Percentiles rank a stretch among this genome's conserved stretches.
Conservation (phyloP, 2,329 filamentous ascomycete genomes). For the Cordyceps fumosorosea region DNA sequence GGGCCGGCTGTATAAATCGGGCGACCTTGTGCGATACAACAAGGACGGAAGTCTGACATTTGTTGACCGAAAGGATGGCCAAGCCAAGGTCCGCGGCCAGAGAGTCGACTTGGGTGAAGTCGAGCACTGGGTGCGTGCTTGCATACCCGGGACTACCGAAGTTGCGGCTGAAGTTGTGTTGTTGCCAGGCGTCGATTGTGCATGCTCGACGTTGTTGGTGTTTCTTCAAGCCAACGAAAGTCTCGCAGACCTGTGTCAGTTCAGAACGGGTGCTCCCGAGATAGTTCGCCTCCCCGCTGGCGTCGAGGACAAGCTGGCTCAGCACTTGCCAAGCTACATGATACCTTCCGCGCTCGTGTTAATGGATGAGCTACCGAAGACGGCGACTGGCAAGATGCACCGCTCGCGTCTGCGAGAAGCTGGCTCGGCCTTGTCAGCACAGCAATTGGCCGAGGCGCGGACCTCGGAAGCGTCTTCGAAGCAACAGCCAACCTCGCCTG, state of each 20-base stretch:
- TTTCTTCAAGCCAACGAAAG: neutral
- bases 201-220: neutral
- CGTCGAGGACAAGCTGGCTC: neutral
- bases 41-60: neutral
- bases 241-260: neutral
- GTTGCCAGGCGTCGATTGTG: neutral
- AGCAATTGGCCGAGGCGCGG: too few relatives aligned
- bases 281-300: too few relatives aligned
- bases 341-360: neutral
- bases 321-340: neutral
- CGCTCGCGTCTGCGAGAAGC: neutral
- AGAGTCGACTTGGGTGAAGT: neutral
- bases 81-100: neutral
- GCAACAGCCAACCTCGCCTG: neutral
- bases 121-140: neutral
- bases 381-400: neutral
- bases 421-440: neutral
- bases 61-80: neutral
- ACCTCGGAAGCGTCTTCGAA: too few relatives aligned
- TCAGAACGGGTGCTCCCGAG: too few relatives aligned
- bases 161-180: neutral
- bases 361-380: neutral
- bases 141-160: neutral
- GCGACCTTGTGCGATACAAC: conserved; percentile 10
- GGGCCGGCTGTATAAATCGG: conserved; percentile 1